Percentiles rank a stretch among this genome's conserved stretches.
Evolutionary conservation across 441 rosid species (phyloP).

Genomic region (Erodium chrysanthum): DNA sequence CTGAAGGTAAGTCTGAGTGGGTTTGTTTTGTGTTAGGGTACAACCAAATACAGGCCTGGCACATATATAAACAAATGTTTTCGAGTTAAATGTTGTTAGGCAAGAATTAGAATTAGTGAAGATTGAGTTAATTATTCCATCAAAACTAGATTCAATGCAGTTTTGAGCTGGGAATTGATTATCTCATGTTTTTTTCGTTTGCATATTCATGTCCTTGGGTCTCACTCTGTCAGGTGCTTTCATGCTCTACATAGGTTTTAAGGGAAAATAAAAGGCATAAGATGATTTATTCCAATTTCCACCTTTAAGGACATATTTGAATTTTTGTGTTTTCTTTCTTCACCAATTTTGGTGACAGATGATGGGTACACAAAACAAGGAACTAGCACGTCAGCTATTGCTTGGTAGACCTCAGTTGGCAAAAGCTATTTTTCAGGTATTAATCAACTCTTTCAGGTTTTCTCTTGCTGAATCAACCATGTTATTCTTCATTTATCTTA

Average conservation of each 20-base stretch:
- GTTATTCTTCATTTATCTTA: too few species aligned
- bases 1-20: conserved; percentile 45
- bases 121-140: too few species aligned
- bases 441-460: background rate
- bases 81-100: too few species aligned
- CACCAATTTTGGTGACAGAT: conserved; percentile 33
- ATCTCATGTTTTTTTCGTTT: conserved; percentile 5
- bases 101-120: too few species aligned
- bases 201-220: too few species aligned
- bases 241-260: too few species aligned
- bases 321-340: background rate
- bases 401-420: conserved; percentile 61
- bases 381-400: conserved; percentile 62
- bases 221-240: too few species aligned
- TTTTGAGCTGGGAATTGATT: background rate
- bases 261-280: too few species aligned
- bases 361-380: conserved; percentile 65
- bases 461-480: background rate
- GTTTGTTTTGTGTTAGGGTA: background rate
- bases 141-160: too few species aligned
- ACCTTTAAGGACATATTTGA: background rate
- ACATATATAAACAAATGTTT: too few species aligned
- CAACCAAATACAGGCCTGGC: too few species aligned
- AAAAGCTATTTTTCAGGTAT: conserved; percentile 86
- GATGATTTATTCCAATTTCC: too few species aligned